Evolutionary conservation across 2,329 filamentous ascomycete species (phyloP), one percentile per base, ranked within the genome.

Genomic region (Fusarium sp.): DNA sequence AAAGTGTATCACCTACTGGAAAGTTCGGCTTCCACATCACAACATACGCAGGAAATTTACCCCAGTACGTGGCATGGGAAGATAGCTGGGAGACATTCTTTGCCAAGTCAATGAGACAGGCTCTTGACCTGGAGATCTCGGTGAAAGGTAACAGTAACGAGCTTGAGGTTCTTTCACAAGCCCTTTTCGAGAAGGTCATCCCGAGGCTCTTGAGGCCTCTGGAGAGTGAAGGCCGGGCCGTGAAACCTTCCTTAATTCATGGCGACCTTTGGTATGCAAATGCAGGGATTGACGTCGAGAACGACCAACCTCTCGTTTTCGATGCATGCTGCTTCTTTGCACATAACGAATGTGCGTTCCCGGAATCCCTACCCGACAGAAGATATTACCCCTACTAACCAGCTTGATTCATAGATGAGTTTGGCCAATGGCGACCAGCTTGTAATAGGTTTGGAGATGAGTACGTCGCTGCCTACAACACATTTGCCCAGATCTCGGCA

Each of bases 401-500:
- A 24, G 5, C 15, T 18, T 32, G 14, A 24, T 2, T 35, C 15
- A 13, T 3, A 53, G 50, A 54, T n/a, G 51, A 54, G 35, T 54
- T 54, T 54, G 51, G 51, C 10, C 51, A 54, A 1, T 54, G 51
- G 51, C 51, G 51, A 17, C 51, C 51, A 38, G 51, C 24, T 0
- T 54, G 51, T 17, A 54, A 54, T 28, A 54, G 35, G 14, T 38
- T 54, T 54, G 51, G 35, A 28, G 24, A 38, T 17, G 51, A 54
- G 18, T 54, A 54, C 0, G 0, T 54, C 24, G 18, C 32, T 38
- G 51, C 51, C 5, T 38, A 54, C 35, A 54, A 38, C 24, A 54
- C 0, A 5, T 0, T 54, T 28, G 35, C 0, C 3, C 32, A 38
- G 1, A 38, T 38, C 0, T 54, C 35, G 7, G 32, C 35, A 22